Evolutionary conservation across 2,329 filamentous ascomycete species (phyloP), one percentile per base, ranked within the genome.

Genomic region (Conoideocrella luteorostrata): DNA sequence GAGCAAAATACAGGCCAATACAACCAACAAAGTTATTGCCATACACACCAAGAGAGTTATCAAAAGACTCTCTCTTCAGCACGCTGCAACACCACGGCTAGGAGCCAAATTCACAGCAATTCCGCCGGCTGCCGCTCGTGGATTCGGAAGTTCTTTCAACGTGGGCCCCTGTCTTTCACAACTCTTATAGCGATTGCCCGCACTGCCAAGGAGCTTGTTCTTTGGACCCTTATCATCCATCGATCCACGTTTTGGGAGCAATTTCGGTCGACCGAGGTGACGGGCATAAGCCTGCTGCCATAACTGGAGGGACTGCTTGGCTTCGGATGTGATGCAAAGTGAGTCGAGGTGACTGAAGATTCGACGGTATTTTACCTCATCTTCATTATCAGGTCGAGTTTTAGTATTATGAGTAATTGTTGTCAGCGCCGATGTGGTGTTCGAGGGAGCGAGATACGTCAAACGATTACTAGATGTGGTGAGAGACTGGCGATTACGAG

Each of bases 281-380:
- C 68, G 64, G 22, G 75, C 74, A 52, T 73, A 79, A 3, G 47
- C 49, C 46, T 71, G 63, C 55, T 76, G 74, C 68, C 74, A 80
- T 4, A 57, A 51, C 23, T 61, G 62, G 3, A 80, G 57, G 24
- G 75, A 67, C 5, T 59, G 52, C n/a, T 60, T 66, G 1, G 77
- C 75, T 39, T 73, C 71, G 2, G 52, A 52, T 0, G 71, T 78
- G 7, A 56, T 53, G 47, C 77, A 80, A 12, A 70, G 56, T 0
- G 60, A 54, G 32, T 72, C 67, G 0, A 80, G 65, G 24, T 71
- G 61, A 2, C 52, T 38, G 41, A 80, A 75, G 0, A 75, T 64
- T 23, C 70, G 68, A 9, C 59, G 60, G 36, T 56, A 61, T 22
- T 67, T 63, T 26, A 59, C 56, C n/a, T 74, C 67, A 7, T 77